Evolutionary conservation across 2,329 filamentous ascomycete genomes (phyloP), one percentile per base, ranked within the genome.

Genomic region (Exophiala bonariae): DNA sequence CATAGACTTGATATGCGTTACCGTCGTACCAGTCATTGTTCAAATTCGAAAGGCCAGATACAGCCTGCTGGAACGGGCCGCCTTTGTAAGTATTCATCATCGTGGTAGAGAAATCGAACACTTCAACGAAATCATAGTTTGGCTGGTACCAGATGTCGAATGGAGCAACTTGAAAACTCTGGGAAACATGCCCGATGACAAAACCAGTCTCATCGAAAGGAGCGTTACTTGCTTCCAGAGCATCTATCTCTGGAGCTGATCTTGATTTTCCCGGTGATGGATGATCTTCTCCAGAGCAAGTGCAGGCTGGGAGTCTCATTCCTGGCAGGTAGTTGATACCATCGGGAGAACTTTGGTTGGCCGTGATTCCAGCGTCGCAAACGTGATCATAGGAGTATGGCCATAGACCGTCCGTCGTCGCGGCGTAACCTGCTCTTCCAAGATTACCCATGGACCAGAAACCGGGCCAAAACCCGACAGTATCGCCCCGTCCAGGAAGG

Each of bases 381-480:
- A 76, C 66, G 57, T 87, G 77, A 55, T 81, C 74, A 61, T 88
- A 88, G 56, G 81, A 86, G 69, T 87, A 88, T 1, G 85, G 85
- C 85, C 85, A 88, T 64, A 86, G 73, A 3, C 85, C 85, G 52
- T 88, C 84, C 0, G 83, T 87, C 1, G 83, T 86, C 8, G 82
- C 79, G 23, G 81, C 75, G 64, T 86, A 86, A 10, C 85, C 85
- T 19, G 85, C 81, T 54, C 85, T 76, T 30, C 80, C 85, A 17
- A 88, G 73, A 59, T 88, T 88, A 3, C 85, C 85, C 82, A 88
- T 86, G 0, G 83, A 75, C 85, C 85, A 88, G 65, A 87, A 85
- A 65, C 85, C 85, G 33, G 85, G 85, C 85, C 85, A 88, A 66
- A 87, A 85, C 47, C 85, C 85, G 45, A 80, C 75, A 11, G 81